Evolutionary conservation across 305 asterid genomes (phyloP).

Genomic region (Salvia sclarea): DNA sequence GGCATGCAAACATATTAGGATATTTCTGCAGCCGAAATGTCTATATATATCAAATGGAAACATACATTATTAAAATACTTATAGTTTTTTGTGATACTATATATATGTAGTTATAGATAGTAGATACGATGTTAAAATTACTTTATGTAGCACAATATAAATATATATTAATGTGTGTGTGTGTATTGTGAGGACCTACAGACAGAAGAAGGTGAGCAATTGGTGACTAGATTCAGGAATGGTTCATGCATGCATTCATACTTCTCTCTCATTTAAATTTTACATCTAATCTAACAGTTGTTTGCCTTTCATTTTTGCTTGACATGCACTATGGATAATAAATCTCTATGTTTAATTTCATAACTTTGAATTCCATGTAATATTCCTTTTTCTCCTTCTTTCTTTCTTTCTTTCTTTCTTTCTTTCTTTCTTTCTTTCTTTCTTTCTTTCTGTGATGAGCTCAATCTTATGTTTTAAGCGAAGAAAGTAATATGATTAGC

Average conservation of each 20-base stretch:
- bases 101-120: neutral
- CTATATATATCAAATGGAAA: too few relatives aligned
- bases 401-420: neutral
- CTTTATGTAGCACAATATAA: neutral
- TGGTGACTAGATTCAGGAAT: constrained; percentile 35
- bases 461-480: neutral
- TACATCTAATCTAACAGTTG: constrained; percentile 28
- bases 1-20: neutral
- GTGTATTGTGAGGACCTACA: constrained; percentile 31
- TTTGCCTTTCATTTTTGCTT: neutral
- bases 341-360: neutral
- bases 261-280: constrained; percentile 7
- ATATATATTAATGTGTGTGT: neutral
- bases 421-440: neutral
- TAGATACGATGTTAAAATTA: neutral
- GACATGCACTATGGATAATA: neutral
- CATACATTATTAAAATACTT: too few relatives aligned
- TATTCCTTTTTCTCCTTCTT: neutral
- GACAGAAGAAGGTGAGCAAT: constrained; percentile 25
- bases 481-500: too few relatives aligned
- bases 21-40: too few relatives aligned
- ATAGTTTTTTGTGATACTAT: neutral
- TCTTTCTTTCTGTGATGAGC: neutral
- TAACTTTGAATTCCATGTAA: neutral
- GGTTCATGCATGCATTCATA: constrained; percentile 42